These are phyloP conservation scores for Candida xyloterini DNA, from an alignment of 805 yeast genomes.

Conservation along the genomic window DNA sequence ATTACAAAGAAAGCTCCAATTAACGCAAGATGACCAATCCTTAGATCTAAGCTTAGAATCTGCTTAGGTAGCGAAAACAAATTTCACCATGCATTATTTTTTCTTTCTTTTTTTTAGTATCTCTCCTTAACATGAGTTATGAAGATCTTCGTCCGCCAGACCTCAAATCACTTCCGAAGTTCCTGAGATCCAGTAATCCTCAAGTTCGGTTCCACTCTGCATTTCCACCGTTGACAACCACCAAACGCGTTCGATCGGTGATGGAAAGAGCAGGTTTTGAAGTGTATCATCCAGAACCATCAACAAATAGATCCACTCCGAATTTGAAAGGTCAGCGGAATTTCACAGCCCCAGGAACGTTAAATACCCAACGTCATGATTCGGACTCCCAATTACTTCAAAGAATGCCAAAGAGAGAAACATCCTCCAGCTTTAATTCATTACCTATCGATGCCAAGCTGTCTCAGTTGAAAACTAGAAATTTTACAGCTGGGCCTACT, in stretches of 20 bases:
- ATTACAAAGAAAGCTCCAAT: conserved; percentile 1
- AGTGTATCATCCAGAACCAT: conserved; percentile 36
- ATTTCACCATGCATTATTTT: neutral
- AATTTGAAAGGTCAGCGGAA: conserved; percentile 14
- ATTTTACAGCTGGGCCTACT: neutral
- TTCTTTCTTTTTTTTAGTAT: conserved; percentile 2
- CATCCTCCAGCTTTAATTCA: conserved; percentile 1
- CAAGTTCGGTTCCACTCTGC: conserved; percentile 45
- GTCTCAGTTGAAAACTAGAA: neutral
- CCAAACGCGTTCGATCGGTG: conserved; percentile 61
- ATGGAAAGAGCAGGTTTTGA: conserved; percentile 85
- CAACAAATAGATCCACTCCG: conserved; percentile 14
- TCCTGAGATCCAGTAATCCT: conserved; percentile 31
- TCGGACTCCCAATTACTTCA: conserved; percentile 17
- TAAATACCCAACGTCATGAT: conserved; percentile 8
- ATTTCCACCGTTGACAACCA: conserved; percentile 69
- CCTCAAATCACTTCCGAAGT: conserved; percentile 31
- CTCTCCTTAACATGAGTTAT: conserved; percentile 11
- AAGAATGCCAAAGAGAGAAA: neutral
- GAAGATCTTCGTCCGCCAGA: conserved; percentile 20
- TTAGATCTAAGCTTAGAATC: conserved; percentile 3
- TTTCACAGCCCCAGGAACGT: conserved; percentile 23
- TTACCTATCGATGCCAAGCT: conserved; percentile 5
- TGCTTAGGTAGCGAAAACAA: conserved; percentile 5
- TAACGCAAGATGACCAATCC: neutral